Base-by-base conservation (phyloP, 1,139 yeast genomes). In the Citeromyces siamensis region DNA sequence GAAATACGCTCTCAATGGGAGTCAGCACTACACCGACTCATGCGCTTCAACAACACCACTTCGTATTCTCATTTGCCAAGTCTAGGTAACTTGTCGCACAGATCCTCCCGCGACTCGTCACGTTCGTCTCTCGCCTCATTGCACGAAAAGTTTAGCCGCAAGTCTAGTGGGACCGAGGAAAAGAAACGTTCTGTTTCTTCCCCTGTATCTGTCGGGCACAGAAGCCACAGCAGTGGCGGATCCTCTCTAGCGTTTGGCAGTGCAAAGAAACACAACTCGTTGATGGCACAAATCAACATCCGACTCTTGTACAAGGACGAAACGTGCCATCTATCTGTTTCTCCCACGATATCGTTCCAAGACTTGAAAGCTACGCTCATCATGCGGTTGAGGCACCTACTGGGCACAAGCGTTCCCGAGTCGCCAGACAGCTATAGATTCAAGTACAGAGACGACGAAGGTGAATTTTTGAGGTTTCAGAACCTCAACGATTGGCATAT, bases 381-480 rank as follows among this genome's bases (percentile, higher is more conserved):
- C 42, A 59, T 62, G 37, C 68, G 68, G 46, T 56, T 70, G 42
- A 58, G 66, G 20, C 52, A 62, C 32, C 59, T 68, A 38, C 37
- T 48, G 49, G 59, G 54, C 14, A 64, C 61, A 16, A 58, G 56
- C 9, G 42, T 52, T 8, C 53, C 57, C 35, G 41, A 44, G 14
- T n/a, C 14, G 10, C 37, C 38, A 14, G 46, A 44, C 5, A 66
- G 60, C 28, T 52, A 68, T 32, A 71, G 78, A 49, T 66, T 90
- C 43, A 80, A 80, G 55, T 90, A 86, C 52, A 78, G 77, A 53
- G 98, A 90, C 58, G 98, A 90, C 56, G 98, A 90, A 54, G 96
- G 94, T 14, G 98, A 90, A 55, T 81, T 75, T 55, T 94, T 90
- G 35, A 77, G 83, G 37, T 75, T 90, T 60, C 85, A 78, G 49